Percentiles rank a stretch among this genome's conserved stretches.
Conservation (phyloP, 371 early-diverging fungal species). For the Mucor sp. region DNA sequence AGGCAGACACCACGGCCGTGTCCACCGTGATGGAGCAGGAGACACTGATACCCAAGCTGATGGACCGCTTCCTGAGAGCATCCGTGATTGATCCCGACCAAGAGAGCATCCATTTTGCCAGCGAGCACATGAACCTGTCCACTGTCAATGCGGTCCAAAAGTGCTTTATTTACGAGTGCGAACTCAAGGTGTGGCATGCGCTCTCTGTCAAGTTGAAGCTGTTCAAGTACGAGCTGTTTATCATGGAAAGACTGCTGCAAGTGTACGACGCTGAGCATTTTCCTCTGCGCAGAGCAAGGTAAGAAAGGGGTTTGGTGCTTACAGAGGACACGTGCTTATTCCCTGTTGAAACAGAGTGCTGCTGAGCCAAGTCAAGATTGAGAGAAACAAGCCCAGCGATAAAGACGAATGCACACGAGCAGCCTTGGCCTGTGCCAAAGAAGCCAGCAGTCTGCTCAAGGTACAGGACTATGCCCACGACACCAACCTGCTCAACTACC, state of each 20-base stretch:
- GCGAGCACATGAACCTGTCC: constrained; percentile 22
- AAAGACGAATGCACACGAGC: neutral
- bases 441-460: constrained; percentile 27
- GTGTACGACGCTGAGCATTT: constrained; percentile 21
- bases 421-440: constrained; percentile 25
- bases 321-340: neutral
- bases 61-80: constrained; percentile 44
- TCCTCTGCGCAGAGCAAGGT: constrained; percentile 45
- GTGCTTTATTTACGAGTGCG: constrained; percentile 40
- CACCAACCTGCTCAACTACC: constrained; percentile 38
- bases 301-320: constrained; percentile 17
- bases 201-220: constrained; percentile 31
- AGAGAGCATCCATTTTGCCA: constrained; percentile 25
- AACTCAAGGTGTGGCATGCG: constrained; percentile 32
- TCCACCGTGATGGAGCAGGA: constrained; percentile 28
- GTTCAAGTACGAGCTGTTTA: constrained; percentile 17
- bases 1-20: constrained; percentile 20
- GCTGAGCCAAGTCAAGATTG: constrained; percentile 24
- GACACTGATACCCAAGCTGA: constrained; percentile 38
- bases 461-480: constrained; percentile 40
- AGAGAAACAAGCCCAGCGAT: constrained; percentile 13
- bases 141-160: constrained; percentile 18
- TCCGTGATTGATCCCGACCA: constrained; percentile 28
- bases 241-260: constrained; percentile 30
- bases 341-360: constrained; percentile 4